Percentiles rank a stretch among this genome's conserved stretches.
Evolutionary conservation across 306 rosid species (phyloP).

Genomic region (Begonia peltatifolia): DNA sequence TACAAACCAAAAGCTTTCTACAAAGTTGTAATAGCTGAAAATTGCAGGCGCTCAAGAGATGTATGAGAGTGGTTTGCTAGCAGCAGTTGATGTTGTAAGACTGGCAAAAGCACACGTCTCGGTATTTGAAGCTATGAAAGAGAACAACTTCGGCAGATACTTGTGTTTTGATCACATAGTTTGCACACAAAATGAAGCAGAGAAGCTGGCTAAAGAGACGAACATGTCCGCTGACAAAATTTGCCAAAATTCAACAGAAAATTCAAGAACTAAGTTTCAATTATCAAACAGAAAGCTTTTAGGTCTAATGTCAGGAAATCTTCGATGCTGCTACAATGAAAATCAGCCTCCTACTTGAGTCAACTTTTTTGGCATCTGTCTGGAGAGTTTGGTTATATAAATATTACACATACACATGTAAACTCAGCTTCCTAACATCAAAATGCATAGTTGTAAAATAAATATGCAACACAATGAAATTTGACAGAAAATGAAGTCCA

Average conservation of each 20-base stretch:
- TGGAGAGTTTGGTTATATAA: too few species aligned
- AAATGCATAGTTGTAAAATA: too few species aligned
- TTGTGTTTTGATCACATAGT: conserved; percentile 49
- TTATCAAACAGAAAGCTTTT: conserved; percentile 45
- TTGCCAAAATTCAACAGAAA: conserved; percentile 8
- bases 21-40: not conserved
- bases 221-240: conserved; percentile 30
- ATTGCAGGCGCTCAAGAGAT: conserved; percentile 55
- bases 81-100: conserved; percentile 39
- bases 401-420: too few species aligned
- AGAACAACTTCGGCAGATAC: conserved; percentile 58
- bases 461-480: too few species aligned
- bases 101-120: conserved; percentile 55
- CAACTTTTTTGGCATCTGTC: too few species aligned
- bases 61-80: conserved; percentile 48
- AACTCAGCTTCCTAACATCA: too few species aligned
- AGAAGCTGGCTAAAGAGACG: conserved; percentile 36
- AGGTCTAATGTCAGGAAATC: conserved; percentile 34
- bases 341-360: not conserved
- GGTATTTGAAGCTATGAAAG: conserved; percentile 47
- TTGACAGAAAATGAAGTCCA: too few species aligned
- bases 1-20: not conserved
- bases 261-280: conserved; percentile 13
- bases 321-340: conserved; percentile 23
- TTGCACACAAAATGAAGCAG: conserved; percentile 26